Percentiles rank a stretch among this genome's conserved stretches.
Evolutionary conservation across 495 filamentous ascomycete genomes (phyloP).

Genomic region (Penicillium lividum): DNA sequence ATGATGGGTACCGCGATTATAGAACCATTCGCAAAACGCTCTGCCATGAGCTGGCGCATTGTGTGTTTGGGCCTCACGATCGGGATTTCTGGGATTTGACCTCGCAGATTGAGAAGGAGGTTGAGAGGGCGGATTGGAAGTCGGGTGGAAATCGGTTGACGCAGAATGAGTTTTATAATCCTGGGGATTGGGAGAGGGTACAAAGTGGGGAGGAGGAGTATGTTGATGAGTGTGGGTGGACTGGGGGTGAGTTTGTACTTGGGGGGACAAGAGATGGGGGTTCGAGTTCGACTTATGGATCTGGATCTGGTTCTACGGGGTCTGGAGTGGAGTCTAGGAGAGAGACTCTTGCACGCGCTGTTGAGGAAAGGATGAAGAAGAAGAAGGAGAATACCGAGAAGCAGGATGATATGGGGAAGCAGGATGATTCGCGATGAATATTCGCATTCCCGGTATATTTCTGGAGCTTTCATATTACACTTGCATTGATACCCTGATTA

Average conservation of each 20-base stretch:
- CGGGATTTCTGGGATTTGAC: conserved; percentile 85
- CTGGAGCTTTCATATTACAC: neutral
- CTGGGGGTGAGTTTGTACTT: conserved; percentile 82
- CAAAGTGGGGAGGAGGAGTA: conserved; percentile 50
- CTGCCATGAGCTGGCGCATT: conserved; percentile 94
- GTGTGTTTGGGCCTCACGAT: conserved; percentile 82
- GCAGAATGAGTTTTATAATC: conserved; percentile 70
- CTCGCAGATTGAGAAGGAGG: conserved; percentile 82
- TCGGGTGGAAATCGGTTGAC: conserved; percentile 64
- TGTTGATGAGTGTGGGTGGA: conserved; percentile 82
- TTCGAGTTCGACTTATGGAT: conserved; percentile 13
- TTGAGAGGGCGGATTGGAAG: conserved; percentile 75
- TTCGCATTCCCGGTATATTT: neutral
- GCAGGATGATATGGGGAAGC: conserved; percentile 31
- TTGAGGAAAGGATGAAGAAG: conserved; percentile 69
- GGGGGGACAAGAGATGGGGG: conserved; percentile 52
- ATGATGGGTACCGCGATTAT: conserved; percentile 93
- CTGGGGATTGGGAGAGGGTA: conserved; percentile 52
- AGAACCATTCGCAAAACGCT: conserved; percentile 85
- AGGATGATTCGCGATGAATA: conserved; percentile 22
- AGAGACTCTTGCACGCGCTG: conserved; percentile 74
- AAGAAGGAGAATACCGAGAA: conserved; percentile 40
- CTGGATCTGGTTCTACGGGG: conserved; percentile 18
- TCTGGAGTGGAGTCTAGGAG: conserved; percentile 51
- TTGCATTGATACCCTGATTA: conserved; percentile 8